A percentile compares a stretch with the other conserved stretches of the same genome.
phyloP scores from a whole-genome alignment of 2,329 filamentous ascomycete genomes.

The Colletotrichum chlorophyti region DNA sequence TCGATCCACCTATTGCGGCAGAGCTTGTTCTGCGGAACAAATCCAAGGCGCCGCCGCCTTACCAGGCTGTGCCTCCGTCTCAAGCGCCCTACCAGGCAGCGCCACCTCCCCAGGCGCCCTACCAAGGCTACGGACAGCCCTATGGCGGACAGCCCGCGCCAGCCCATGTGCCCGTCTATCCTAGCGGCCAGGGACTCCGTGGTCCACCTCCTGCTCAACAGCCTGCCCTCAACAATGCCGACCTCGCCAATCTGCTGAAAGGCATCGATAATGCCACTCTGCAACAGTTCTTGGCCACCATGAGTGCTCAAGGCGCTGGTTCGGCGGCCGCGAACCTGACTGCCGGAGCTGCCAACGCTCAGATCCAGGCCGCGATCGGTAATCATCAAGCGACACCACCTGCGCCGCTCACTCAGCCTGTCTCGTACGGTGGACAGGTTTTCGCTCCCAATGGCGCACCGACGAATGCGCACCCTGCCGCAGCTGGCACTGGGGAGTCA shows the following conservation, averaged over 20 bases:
- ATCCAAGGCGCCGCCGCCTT: conserved; percentile 40
- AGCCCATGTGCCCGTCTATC: conserved; percentile 28
- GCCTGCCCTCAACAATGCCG: conserved; percentile 44
- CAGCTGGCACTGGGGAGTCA: conserved; percentile 37
- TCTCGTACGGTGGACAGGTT: conserved; percentile 38
- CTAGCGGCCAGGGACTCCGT: conserved; percentile 18
- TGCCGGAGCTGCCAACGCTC: conserved; percentile 35
- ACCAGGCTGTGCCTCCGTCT: too few relatives aligned
- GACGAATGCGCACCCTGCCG: conserved; percentile 32
- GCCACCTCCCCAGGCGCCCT: conserved; percentile 16
- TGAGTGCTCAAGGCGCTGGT: conserved; percentile 31
- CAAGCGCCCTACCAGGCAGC: conserved; percentile 32
- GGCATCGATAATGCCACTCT: conserved; percentile 73
- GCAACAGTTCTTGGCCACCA: conserved; percentile 70
- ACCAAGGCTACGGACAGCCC: conserved; percentile 37
- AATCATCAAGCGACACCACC: conserved; percentile 38
- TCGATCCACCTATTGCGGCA: conserved; percentile 79
- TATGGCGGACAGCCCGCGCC: conserved; percentile 38
- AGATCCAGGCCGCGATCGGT: conserved; percentile 52
- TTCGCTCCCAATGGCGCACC: conserved; percentile 32
- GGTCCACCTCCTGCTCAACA: conserved; percentile 31
- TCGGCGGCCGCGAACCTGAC: conserved; percentile 23
- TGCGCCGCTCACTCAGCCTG: conserved; percentile 31
- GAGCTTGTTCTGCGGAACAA: conserved; percentile 82
- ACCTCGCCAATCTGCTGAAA: conserved; percentile 70